Evolutionary conservation across 768 basidiomycete genomes (phyloP), one percentile per base, ranked within the genome.

Genomic region (Lactifluus hygrophoroides): DNA sequence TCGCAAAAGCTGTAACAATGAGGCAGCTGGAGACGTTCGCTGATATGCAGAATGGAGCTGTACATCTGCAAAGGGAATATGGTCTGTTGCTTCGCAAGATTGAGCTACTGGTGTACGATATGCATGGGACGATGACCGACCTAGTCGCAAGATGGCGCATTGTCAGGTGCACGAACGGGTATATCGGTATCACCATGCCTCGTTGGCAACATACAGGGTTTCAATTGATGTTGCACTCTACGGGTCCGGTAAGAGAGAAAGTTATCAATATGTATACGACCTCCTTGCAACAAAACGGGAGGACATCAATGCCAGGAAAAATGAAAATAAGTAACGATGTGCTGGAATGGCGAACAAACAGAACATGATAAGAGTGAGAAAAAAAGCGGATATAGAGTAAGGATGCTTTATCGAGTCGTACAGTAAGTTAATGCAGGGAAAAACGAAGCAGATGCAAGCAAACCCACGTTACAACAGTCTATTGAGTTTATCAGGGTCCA

Each of bases 401-500:
- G 49, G 37, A 45, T 34, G 43, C 27, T 57, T 60, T 57, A 60
- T 50, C 49, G 37, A 51, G 25, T 60, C 55, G 43, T 61, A 61
- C 59, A 63, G 45, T 63, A 63, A 56, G 62, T 47, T 62, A 61
- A 38, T 56, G 62, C 51, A 49, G 21, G 45, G 38, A 44, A 23
- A 28, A 42, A 51, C 45, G 54, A 47, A 49, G 51, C 34, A 61
- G 42, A 38, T 55, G 54, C 38, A 53, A 61, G 37, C 49, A 51
- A 63, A 43, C 38, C 58, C 54, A 19, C 34, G 46, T 27, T 61
- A 53, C 57, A 64, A 53, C 34, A 62, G 56, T 46, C 52, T 46
- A 66, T 85, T 75, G 69, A 89, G 76, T 69, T 77, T 80, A 66
- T 81, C 80, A 55, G 76, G 74, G 63, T 84, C 82, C 73, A 70